Evolutionary conservation across 78 protist genomes (phyloP), one percentile per base, ranked within the genome.

Genomic region (Dictyostelium firmibasis): DNA sequence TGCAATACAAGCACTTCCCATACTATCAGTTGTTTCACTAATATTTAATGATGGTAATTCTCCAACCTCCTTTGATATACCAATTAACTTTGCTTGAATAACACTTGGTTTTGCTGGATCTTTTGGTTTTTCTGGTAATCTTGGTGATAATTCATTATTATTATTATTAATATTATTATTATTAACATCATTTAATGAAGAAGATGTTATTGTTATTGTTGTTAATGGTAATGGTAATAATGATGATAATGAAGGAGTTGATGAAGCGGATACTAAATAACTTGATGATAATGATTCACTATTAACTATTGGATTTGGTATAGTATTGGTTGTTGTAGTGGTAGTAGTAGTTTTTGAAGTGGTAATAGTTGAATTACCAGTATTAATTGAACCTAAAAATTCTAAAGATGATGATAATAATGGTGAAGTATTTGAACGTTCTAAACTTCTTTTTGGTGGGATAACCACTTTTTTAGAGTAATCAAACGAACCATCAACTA

Each of bases 1-100:
- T 25, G 87, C 82, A 8, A 81, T 81, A n/a, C n/a, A 14, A 3
- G 94, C 94, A 23, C 69, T 18, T 3, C 94, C 94, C 5, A 18
- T 13, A 16, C 70, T 36, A 70, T 89, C 94, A 27, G 16, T 18
- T 18, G 87, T 47, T 50, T 78, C 83, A 35, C 77, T 53, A 23
- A 67, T 31, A 16, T n/a, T 13, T 9, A 67, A 27, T 23, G 53
- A 16, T 50, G 86, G 78, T 35, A n/a, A 67, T n/a, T 89, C 94
- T 6, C 70, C 83, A 10, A 86, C 13, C 4, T 81, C 87, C 13
- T 25, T 78, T 70, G 86, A 78, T 9, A 47, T 43, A 23, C 11
- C 43, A 18, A 81, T 16, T 29, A 41, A 47, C 16, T 77, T 62
- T 8, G 87, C 31, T 47, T 67, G 86, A 14, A 33, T 4, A 29